Evolutionary conservation across 306 rosid genomes (phyloP), one percentile per base, ranked within the genome.

Genomic region (Vicia villosa): DNA sequence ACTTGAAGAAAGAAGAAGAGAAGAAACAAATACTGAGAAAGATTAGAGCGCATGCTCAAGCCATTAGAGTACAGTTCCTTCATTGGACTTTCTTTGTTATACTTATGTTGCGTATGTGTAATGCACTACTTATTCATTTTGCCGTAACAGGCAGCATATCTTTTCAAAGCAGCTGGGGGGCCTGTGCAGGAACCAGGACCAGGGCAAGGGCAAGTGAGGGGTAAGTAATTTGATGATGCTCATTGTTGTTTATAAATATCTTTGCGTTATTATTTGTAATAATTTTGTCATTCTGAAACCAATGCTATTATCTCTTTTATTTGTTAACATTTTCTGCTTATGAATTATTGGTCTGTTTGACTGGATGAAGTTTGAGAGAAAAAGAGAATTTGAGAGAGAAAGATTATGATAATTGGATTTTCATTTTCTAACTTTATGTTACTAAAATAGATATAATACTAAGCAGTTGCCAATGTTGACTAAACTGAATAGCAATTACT

Each of bases 1-100:
- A 91, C 88, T 79, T 95, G 93, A 91, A 89, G 70, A 95, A 80
- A 85, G 95, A 95, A 68, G 97, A 85, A 68, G 99, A 95, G 72
- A 91, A 77, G 77, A 83, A 50, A 75, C 82, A 84, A 71, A 81
- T 68, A 43, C 55, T 91, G 43, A 78, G 88, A 79, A 91, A 89
- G 86, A 79, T 91, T 47, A 86, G 95, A 81, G 95, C 86, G 3
- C 96, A 95, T 83, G 93, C 85, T 9, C 93, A 95, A 72, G 96
- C 88, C 63, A 85, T 95, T 74, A 82, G 96, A 66, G 99, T 91
- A 64, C 16, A 69, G 20, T 76, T 70, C 61, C 69, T 37, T 66
- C 26, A 74, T 58, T 74, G 63, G 19, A 80, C 40, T 62, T 66
- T 55, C 36, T 66, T 78, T 15, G 57, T 69, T 46, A 11, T 52